Evolutionary conservation across 2,329 filamentous ascomycete genomes (phyloP), one percentile per base, ranked within the genome.

Genomic region (Macroventuria anomochaeta): DNA sequence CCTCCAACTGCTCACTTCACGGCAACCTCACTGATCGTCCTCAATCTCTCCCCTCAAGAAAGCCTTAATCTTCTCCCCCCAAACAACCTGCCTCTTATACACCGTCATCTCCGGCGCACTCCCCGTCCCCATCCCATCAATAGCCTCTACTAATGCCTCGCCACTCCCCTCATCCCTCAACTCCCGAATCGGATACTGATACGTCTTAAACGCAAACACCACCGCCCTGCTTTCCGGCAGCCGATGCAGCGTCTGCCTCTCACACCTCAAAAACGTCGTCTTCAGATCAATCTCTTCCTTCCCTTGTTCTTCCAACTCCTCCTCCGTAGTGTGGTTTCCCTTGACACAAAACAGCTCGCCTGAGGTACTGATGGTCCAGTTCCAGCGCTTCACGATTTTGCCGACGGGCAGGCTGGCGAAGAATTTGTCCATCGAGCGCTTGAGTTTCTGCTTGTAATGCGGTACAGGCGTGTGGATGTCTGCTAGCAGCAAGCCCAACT

Each of bases 121-220:
- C 0, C 85, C 85, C 43, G 67, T 70, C 29, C 75, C 78, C 62
- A 88, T 63, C 1, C 85, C 85, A 52, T 88, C 84, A 65, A 87
- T 84, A 2, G 85, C 85, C 29, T 70, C 60, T 0, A 81, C 83
- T 46, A 88, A 64, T 7, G 78, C 79, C 62, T 81, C 79, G 0
- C 80, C 84, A 66, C 67, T 68, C 0, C 84, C 85, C 54, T 87
- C 84, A 4, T 78, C 78, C 63, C 83, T 85, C 38, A 88, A 72
- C 43, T 84, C 76, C 32, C 62, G 61, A 7, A 88, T 67, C 1
- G 79, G 77, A 68, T 88, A 87, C 52, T 79, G 73, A 68, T 86
- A 88, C 13, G 85, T 88, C 62, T 87, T 85, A 68, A 87, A 84
- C 0, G 76, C 79, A 71, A 88, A 88, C 0, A 87, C 78, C 17